phyloP scores from a whole-genome alignment of 2,329 filamentous ascomycete genomes.

The Hirsutella rhossiliensis region DNA sequence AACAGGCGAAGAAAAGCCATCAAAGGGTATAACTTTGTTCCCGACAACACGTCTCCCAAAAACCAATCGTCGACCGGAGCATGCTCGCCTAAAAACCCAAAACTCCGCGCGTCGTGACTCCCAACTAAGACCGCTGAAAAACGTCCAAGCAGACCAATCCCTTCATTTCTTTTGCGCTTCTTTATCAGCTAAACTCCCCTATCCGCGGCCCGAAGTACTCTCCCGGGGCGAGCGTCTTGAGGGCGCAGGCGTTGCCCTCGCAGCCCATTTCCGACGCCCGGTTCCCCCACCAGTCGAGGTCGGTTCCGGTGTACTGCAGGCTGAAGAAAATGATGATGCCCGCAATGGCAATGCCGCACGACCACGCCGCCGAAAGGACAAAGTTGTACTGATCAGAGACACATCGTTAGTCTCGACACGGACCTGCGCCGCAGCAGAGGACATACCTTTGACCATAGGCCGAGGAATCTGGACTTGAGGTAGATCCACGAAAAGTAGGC shows the following conservation, averaged over 20 bases:
- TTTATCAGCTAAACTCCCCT: slow-evolving; percentile 22
- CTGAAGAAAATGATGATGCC: slow-evolving; percentile 42
- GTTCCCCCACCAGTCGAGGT: slow-evolving; percentile 39
- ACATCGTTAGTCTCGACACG: not conserved
- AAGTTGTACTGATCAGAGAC: slow-evolving; percentile 32
- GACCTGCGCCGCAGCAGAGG: too few species aligned
- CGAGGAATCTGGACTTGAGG: slow-evolving; percentile 33
- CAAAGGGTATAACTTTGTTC: slow-evolving; percentile 1
- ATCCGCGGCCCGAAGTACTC: slow-evolving; percentile 28
- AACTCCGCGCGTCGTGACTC: not conserved
- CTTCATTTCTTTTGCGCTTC: not conserved
- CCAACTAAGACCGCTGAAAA: not conserved
- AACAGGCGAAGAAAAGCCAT: not conserved
- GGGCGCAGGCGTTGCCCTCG: slow-evolving; percentile 26
- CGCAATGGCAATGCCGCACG: slow-evolving; percentile 35
- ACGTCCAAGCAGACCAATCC: not conserved
- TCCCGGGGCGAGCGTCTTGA: slow-evolving; percentile 19
- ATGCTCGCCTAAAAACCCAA: not conserved
- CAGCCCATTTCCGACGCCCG: slow-evolving; percentile 26
- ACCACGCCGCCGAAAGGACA: slow-evolving; percentile 38
- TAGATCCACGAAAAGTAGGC: slow-evolving; percentile 40
- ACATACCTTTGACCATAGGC: slow-evolving; percentile 38
- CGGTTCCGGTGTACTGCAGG: slow-evolving; percentile 29
- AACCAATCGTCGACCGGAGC: not conserved
- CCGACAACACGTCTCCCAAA: not conserved